phyloP scores from a whole-genome alignment of 2,329 filamentous ascomycete genomes.

The Pyrenophora seminiperda region DNA sequence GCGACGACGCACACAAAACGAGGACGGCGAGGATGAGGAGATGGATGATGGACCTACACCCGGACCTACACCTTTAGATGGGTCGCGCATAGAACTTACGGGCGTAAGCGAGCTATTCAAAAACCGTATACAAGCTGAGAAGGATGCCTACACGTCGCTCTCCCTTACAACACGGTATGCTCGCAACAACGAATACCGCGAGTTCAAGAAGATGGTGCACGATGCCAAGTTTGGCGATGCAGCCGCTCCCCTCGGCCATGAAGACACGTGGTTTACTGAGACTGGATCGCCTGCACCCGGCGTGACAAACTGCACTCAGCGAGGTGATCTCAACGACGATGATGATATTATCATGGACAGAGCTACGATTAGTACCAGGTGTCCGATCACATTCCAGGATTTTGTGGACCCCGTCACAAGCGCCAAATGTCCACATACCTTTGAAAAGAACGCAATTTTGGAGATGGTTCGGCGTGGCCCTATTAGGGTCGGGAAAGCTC shows the following conservation, averaged over 20 bases:
- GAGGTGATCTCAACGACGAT: slow-evolving; percentile 55
- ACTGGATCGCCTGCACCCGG: slow-evolving; percentile 52
- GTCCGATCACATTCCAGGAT: slow-evolving; percentile 68
- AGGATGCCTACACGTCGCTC: slow-evolving; percentile 51
- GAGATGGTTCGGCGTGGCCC: slow-evolving; percentile 54
- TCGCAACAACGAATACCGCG: slow-evolving; percentile 63
- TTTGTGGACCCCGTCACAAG: slow-evolving; percentile 72
- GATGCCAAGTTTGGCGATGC: slow-evolving; percentile 63
- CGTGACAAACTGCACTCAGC: slow-evolving; percentile 40
- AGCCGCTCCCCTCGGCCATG: slow-evolving; percentile 59
- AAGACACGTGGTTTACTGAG: slow-evolving; percentile 67
- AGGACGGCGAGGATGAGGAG: slow-evolving; percentile 24
- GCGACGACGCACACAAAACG: slow-evolving; percentile 19
- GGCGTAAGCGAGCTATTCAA: slow-evolving; percentile 47
- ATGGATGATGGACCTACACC: slow-evolving; percentile 48
- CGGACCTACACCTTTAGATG: slow-evolving; percentile 45
- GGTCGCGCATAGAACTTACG: slow-evolving; percentile 38
- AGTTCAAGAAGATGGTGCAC: slow-evolving; percentile 66
- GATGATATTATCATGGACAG: slow-evolving; percentile 72
- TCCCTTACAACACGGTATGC: slow-evolving; percentile 57
- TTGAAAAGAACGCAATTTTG: slow-evolving; percentile 68
- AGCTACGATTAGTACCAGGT: slow-evolving; percentile 69
- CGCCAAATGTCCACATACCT: slow-evolving; percentile 71
- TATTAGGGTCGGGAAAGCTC: slow-evolving; percentile 30
- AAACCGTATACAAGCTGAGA: slow-evolving; percentile 47